Evolutionary conservation across 2,329 filamentous ascomycete genomes (phyloP), one percentile per base, ranked within the genome.

Genomic region (Aureobasidium melanogenum): DNA sequence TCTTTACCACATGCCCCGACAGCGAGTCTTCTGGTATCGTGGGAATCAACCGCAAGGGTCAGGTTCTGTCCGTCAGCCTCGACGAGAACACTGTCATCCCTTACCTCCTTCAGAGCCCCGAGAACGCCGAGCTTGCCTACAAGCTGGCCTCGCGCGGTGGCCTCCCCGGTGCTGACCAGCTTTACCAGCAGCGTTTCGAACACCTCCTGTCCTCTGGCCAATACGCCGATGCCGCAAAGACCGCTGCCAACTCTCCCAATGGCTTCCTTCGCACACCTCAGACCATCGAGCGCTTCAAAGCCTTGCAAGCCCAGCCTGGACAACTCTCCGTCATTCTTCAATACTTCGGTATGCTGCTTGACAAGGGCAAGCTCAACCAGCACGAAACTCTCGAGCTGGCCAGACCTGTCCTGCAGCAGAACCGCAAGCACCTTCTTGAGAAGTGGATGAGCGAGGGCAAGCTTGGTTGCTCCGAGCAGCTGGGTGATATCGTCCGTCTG

Each of bases 361-460:
- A 99, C 74, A 97, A 99, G 83, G 93, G 94, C 62, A 84, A 84
- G 30, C 80, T 99, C 48, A 99, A 99, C 78, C 86, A 88, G 72
- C 89, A 96, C 66, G 94, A 99, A 77, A 96, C 92, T 50, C 80
- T 99, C 41, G 94, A 99, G 78, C 82, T 99, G 64, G 92, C 94
- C 10, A 86, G 91, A 67, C 94, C 94, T 22, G 94, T 99, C 22
- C 82, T 99, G 62, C 86, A 88, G 61, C 94, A 99, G 76, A 94
- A 92, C 74, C 86, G 94, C 66, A 97, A 97, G 78, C 91, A 97
- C 71, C 80, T 99, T 28, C 83, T 99, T 30, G 94, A 97, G 77
- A 99, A 99, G 77, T 99, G 95, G 95, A 84, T 97, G 74, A 88
- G 88, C 71, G 94, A 97, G 77, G 88, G 91, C 76, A 99, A 99